These are phyloP conservation scores for Hymenoscyphus fructigenus DNA, from an alignment of 2,329 filamentous ascomycete genomes.

Conservation along the genomic window DNA sequence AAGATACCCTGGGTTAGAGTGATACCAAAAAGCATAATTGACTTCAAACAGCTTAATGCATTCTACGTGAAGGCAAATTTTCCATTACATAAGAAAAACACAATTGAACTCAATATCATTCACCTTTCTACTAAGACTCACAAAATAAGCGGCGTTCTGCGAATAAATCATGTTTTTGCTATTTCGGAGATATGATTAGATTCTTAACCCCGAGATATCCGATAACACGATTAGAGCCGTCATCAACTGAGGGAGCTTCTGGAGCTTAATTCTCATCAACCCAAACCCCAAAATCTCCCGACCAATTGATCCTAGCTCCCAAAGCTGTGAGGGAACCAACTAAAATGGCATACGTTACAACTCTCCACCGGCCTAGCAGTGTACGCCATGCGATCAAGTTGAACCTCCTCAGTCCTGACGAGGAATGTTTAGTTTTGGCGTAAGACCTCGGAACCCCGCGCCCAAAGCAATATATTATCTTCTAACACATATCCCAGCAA, in stretches of 20 bases:
- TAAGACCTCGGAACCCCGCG: slow-evolving; percentile 47
- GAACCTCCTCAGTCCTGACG: slow-evolving; percentile 68
- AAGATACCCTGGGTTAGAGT: slow-evolving; percentile 27
- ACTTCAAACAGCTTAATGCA: background rate
- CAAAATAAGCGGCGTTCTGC: too few relatives aligned
- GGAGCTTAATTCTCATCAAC: background rate
- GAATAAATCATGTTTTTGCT: too few relatives aligned
- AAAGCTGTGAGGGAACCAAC: background rate
- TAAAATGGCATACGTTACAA: slow-evolving; percentile 87
- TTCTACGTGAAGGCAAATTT: too few relatives aligned
- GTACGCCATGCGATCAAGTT: slow-evolving; percentile 84
- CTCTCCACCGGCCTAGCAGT: slow-evolving; percentile 89
- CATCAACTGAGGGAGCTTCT: background rate
- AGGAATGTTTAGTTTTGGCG: slow-evolving; percentile 86
- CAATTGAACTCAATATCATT: too few relatives aligned
- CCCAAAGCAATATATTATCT: slow-evolving; percentile 17
- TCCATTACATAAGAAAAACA: too few relatives aligned
- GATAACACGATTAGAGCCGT: slow-evolving; percentile 4
- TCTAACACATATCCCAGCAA: slow-evolving; percentile 53
- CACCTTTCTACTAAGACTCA: too few relatives aligned
- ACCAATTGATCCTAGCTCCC: background rate
- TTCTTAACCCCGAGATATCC: background rate
- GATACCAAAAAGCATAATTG: background rate
- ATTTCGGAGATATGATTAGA: background rate
- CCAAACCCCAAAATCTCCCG: background rate